These are phyloP conservation scores for Ecytonucleospora hepatopenaei DNA, from an alignment of 371 early-diverging fungal genomes.

Conservation along the genomic window DNA sequence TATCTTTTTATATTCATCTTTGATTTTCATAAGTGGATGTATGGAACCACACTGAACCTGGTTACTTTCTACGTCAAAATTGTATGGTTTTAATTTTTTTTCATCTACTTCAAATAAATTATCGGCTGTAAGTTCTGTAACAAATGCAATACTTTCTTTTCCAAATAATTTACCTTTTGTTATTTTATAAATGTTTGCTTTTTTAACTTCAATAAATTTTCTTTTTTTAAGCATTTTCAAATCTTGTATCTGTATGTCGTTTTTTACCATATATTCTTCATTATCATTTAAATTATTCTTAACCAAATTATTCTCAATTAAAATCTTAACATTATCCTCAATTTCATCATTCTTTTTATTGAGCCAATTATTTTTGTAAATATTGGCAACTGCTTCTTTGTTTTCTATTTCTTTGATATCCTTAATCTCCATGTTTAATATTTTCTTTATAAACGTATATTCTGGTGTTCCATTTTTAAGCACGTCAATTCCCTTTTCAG, in stretches of 20 bases:
- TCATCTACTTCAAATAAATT: slow-evolving; percentile 70
- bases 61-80: slow-evolving; percentile 78
- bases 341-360: slow-evolving; percentile 17
- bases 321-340: slow-evolving; percentile 19
- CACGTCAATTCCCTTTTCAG: slow-evolving; percentile 43
- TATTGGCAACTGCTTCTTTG: slow-evolving; percentile 23
- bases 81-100: slow-evolving; percentile 85
- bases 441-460: slow-evolving; percentile 28
- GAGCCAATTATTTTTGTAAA: slow-evolving; percentile 48
- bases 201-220: slow-evolving; percentile 39
- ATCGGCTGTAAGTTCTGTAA: slow-evolving; percentile 80
- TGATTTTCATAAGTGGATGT: slow-evolving; percentile 95
- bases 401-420: slow-evolving; percentile 2
- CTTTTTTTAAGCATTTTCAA: slow-evolving; percentile 45
- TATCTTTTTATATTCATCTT: slow-evolving; percentile 91
- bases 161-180: slow-evolving; percentile 75
- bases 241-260: not conserved
- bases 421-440: slow-evolving; percentile 12
- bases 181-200: slow-evolving; percentile 62
- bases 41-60: slow-evolving; percentile 74
- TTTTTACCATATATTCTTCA: slow-evolving; percentile 11
- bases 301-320: slow-evolving; percentile 9
- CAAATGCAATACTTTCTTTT: slow-evolving; percentile 66
- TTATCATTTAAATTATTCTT: slow-evolving; percentile 16
- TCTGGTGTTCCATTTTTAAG: slow-evolving; percentile 47